These are phyloP conservation scores for Cystobasidium onofrii DNA, from an alignment of 768 basidiomycete genomes.

Conservation along the genomic window DNA sequence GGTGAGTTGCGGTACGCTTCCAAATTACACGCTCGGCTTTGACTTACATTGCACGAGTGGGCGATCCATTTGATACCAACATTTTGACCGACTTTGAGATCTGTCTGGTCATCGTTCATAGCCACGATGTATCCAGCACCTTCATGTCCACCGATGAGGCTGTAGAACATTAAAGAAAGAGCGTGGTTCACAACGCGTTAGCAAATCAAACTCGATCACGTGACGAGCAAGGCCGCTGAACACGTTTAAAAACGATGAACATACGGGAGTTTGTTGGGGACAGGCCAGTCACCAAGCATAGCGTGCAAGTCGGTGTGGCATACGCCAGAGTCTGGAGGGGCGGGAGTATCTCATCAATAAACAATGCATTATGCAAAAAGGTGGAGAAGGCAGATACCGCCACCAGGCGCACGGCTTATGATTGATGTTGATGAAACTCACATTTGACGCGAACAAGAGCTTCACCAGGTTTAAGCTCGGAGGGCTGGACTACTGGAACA, in stretches of 20 bases:
- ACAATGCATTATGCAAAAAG: background rate
- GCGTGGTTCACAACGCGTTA: background rate
- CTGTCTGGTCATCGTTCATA: slow-evolving; percentile 60
- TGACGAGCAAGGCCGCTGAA: background rate
- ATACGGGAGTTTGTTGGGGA: slow-evolving; percentile 52
- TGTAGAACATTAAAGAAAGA: background rate
- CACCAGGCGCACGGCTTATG: too few species aligned
- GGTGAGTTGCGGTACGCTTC: too few species aligned
- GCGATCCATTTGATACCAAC: slow-evolving; percentile 42
- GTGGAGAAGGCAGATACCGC: background rate
- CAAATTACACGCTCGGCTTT: background rate
- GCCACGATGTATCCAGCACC: slow-evolving; percentile 69
- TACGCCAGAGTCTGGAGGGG: slow-evolving; percentile 33
- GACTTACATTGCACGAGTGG: slow-evolving; percentile 37
- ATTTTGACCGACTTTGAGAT: slow-evolving; percentile 63
- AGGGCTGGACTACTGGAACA: slow-evolving; percentile 35
- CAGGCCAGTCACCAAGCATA: slow-evolving; percentile 69
- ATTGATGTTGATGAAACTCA: too few species aligned
- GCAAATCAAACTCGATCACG: slow-evolving; percentile 38
- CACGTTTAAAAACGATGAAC: background rate
- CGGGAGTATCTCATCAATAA: background rate
- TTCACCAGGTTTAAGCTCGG: slow-evolving; percentile 40
- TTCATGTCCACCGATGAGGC: slow-evolving; percentile 71
- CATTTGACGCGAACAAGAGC: slow-evolving; percentile 33
- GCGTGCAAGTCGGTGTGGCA: slow-evolving; percentile 52